Base-by-base conservation (phyloP, 768 basidiomycete genomes). In the Phlebiopsis gigantea region DNA sequence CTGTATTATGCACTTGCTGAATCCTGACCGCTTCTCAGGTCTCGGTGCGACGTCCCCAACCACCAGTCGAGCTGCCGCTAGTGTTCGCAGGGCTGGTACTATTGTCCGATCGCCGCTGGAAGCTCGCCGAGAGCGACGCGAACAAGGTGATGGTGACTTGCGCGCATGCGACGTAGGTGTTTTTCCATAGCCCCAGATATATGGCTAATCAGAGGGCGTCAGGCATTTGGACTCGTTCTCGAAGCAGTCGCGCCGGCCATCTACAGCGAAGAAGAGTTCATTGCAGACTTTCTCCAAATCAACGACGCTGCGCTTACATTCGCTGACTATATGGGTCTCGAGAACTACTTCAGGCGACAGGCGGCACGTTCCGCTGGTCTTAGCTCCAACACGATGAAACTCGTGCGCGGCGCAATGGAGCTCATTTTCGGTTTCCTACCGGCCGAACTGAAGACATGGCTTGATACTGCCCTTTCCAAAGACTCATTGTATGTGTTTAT, bases 391-490 rank as follows among this genome's bases (percentile, higher is more conserved):
- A 93, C 93, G 25, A 66, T 75, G 57, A 94, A 95, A 72, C 80
- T 95, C 8, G 81, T 94, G 28, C 83, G 92, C 19, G 86, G 87
- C 2, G 91, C 93, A 26, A 84, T 98, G 88, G 96, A 98, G 62
- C 73, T 96, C 52, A 93, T 98, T 52, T 98, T 98, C 69, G 93
- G 94, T 7, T 98, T 96, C 74, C 73, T 98, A 17, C 86, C 88
- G 2, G 75, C 77, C 1, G 94, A 96, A 67, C 56, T 98, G 58
- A 91, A 88, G 70, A 73, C 75, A 22, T 98, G 93, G 93, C 75
- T 94, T 14, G 95, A 98, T 61, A 77, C 69, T 17, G 88, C 89
- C 0, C 64, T 95, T 42, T 78, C 79, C 30, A 85, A 81, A 62
- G 95, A 97, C 68, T 77, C 72, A 57, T 75, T 95, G 95, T 94